phyloP scores from a whole-genome alignment of 169 alveolate species.

The Eimeria sp. region DNA sequence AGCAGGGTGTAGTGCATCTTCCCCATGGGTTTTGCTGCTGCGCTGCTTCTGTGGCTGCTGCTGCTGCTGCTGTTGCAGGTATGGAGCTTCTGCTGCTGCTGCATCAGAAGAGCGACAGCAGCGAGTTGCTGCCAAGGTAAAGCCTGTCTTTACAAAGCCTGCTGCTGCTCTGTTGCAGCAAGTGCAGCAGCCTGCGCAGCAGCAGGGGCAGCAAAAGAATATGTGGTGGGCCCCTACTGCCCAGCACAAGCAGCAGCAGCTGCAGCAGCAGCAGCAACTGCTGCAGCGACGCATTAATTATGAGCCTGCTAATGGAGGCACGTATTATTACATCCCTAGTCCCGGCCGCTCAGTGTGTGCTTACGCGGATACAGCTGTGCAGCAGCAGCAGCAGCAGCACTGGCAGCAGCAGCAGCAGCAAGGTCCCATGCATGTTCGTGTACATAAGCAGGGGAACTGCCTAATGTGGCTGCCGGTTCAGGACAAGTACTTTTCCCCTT shows the following conservation, averaged over 20 bases:
- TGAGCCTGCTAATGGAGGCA: neutral
- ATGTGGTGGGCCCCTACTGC: neutral
- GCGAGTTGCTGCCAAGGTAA: neutral
- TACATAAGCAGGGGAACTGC: slow-evolving; percentile 57
- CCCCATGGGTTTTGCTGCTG: neutral
- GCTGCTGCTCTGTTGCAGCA: neutral
- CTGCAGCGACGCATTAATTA: neutral
- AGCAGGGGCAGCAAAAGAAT: neutral
- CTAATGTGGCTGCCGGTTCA: slow-evolving; percentile 18
- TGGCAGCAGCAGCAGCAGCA: slow-evolving; percentile 56
- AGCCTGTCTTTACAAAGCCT: neutral
- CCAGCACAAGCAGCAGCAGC: slow-evolving; percentile 10
- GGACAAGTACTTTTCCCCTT: neutral
- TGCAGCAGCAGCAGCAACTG: slow-evolving; percentile 27
- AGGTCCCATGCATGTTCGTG: slow-evolving; percentile 16
- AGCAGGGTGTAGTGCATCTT: neutral
- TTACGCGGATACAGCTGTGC: neutral
- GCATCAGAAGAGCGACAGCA: neutral
- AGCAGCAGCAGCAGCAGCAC: slow-evolving; percentile 14
- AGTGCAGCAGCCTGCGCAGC: slow-evolving; percentile 16
- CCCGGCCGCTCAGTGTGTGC: neutral
- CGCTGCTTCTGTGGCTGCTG: slow-evolving; percentile 9
- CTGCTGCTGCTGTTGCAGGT: slow-evolving; percentile 33
- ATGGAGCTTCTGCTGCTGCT: slow-evolving; percentile 1
- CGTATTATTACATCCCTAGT: neutral